phyloP scores from a whole-genome alignment of 192 early-diverging fungal species.

The Geosiphon pyriformis region DNA sequence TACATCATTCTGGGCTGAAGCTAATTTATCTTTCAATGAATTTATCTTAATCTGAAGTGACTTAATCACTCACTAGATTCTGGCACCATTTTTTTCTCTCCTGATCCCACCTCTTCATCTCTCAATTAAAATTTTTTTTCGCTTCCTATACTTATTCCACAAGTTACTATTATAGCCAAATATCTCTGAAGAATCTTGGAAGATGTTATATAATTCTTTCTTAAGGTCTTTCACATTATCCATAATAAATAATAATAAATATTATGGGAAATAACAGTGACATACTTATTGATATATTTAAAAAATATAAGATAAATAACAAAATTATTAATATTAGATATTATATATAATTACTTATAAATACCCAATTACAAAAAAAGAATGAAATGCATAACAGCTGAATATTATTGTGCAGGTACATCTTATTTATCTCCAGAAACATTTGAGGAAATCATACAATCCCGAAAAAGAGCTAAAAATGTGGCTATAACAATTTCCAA shows the following conservation, averaged over 20 bases:
- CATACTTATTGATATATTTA: too few relatives aligned
- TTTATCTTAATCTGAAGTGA: conserved; percentile 12
- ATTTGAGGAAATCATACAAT: neutral
- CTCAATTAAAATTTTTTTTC: conserved; percentile 4
- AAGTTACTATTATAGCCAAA: too few relatives aligned
- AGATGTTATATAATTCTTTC: conserved; percentile 4
- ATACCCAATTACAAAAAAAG: neutral
- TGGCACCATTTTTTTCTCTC: neutral
- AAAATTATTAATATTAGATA: too few relatives aligned
- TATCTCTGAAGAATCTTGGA: too few relatives aligned
- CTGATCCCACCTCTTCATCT: neutral
- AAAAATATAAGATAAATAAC: too few relatives aligned
- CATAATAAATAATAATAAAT: too few relatives aligned
- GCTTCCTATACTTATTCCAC: conserved; percentile 5
- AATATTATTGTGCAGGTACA: conserved; percentile 2
- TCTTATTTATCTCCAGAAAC: neutral
- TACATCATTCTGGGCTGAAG: conserved; percentile 4
- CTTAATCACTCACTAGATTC: neutral
- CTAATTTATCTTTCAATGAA: too few relatives aligned
- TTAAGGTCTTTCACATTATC: neutral
- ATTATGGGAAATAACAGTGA: too few relatives aligned
- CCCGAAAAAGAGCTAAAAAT: too few relatives aligned
- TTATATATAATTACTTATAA: too few relatives aligned
- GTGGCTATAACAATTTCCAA: conserved; percentile 6
- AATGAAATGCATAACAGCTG: conserved; percentile 1